Conservation (phyloP, 768 basidiomycete genomes). For the Strobilomyces confusus region DNA sequence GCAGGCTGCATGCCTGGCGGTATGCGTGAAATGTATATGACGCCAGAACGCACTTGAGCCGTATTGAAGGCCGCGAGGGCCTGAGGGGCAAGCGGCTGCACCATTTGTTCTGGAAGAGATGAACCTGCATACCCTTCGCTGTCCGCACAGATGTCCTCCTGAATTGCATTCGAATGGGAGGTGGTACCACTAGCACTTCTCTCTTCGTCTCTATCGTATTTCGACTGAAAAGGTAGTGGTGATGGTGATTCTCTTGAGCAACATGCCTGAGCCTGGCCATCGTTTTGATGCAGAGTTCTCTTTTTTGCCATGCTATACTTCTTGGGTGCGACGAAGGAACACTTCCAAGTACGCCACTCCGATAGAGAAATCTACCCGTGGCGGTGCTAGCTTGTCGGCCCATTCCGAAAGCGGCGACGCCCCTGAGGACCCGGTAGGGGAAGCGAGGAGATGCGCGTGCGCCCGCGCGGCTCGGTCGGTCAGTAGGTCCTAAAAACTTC, state of each 20-base stretch:
- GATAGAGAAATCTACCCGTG: no score
- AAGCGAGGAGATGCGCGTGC: no score
- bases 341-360: no score
- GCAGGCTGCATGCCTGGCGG: constrained; percentile 98
- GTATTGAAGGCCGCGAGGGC: constrained; percentile 72
- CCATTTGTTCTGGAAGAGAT: constrained; percentile 36
- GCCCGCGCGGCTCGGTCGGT: no score
- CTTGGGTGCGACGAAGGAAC: background rate
- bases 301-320: constrained; percentile 6
- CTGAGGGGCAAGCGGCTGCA: constrained; percentile 73
- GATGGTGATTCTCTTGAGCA: background rate
- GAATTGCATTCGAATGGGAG: constrained; percentile 7
- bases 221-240: background rate
- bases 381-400: no score
- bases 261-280: background rate
- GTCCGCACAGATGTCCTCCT: constrained; percentile 31
- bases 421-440: no score
- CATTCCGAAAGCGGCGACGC: no score
- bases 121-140: constrained; percentile 57
- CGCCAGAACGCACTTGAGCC: constrained; percentile 72
- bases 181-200: background rate
- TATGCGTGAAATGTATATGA: constrained; percentile 92
- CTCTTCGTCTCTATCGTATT: background rate
- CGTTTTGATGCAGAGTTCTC: background rate
- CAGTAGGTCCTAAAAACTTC: no score